Conservation (phyloP, 495 filamentous ascomycete species). For the Coniosporium apollinis region DNA sequence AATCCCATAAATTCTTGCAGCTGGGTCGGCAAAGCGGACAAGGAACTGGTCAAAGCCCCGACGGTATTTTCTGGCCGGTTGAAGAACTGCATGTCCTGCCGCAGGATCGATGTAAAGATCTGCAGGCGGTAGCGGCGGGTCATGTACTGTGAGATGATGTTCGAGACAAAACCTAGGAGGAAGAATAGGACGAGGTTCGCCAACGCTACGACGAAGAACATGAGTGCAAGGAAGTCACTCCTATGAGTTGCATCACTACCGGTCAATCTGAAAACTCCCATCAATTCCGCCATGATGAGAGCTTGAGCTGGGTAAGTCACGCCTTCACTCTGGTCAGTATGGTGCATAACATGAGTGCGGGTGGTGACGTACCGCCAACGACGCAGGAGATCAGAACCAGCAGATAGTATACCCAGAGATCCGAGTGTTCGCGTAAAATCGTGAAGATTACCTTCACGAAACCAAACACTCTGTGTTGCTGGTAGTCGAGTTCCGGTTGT, state of each 20-base stretch:
- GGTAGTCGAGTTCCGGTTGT: too few relatives aligned
- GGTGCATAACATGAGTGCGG: too few relatives aligned
- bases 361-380: too few relatives aligned
- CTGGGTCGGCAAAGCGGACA: slow-evolving; percentile 1
- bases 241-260: neutral
- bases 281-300: neutral
- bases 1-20: slow-evolving; percentile 3
- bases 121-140: slow-evolving; percentile 35
- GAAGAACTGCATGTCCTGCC: slow-evolving; percentile 4
- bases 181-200: slow-evolving; percentile 21
- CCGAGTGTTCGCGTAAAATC: too few relatives aligned
- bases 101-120: slow-evolving; percentile 31
- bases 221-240: neutral
- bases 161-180: slow-evolving; percentile 13
- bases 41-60: neutral
- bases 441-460: too few relatives aligned
- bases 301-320: slow-evolving; percentile 1
- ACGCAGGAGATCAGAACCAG: too few relatives aligned
- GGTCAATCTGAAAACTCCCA: neutral
- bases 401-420: too few relatives aligned
- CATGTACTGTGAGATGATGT: slow-evolving; percentile 16
- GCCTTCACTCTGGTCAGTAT: too few relatives aligned
- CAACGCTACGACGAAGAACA: slow-evolving; percentile 1
- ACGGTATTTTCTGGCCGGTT: slow-evolving; percentile 3
- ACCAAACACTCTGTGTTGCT: too few relatives aligned